These are phyloP conservation scores for Debaryomycetaceae sp. DNA, from an alignment of 1,139 yeast species.

Conservation along the genomic window DNA sequence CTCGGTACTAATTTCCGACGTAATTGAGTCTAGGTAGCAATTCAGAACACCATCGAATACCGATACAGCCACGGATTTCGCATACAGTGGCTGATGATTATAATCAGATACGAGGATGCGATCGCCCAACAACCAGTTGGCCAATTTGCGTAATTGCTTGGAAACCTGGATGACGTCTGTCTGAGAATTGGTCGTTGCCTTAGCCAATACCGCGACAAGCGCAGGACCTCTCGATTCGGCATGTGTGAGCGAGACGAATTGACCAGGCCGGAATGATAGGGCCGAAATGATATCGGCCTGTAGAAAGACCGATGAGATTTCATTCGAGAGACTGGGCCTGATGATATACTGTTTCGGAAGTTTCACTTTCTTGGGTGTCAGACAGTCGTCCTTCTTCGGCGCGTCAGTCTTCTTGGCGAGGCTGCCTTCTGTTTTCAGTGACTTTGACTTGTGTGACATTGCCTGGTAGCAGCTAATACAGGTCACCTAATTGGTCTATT, in stretches of 20 bases:
- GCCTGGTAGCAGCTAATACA: no score
- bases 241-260: constrained; percentile 40
- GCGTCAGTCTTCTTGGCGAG: constrained; percentile 16
- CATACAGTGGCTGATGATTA: constrained; percentile 40
- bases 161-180: constrained; percentile 48
- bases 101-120: constrained; percentile 42
- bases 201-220: constrained; percentile 35
- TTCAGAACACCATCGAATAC: constrained; percentile 1
- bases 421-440: no score
- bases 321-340: constrained; percentile 45
- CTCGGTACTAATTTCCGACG: constrained; percentile 4
- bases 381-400: constrained; percentile 8
- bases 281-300: constrained; percentile 34
- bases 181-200: constrained; percentile 26
- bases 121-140: constrained; percentile 64
- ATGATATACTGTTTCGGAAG: constrained; percentile 42
- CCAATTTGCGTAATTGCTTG: constrained; percentile 34
- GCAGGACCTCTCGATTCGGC: constrained; percentile 34
- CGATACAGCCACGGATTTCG: constrained; percentile 15
- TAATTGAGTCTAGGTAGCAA: not conserved
- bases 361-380: constrained; percentile 28
- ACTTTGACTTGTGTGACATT: constrained; percentile 21
- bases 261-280: constrained; percentile 43
- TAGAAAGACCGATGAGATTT: constrained; percentile 27
- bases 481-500: no score